phyloP scores from a whole-genome alignment of 2,329 filamentous ascomycete genomes.

The Arthroderma sp. region DNA sequence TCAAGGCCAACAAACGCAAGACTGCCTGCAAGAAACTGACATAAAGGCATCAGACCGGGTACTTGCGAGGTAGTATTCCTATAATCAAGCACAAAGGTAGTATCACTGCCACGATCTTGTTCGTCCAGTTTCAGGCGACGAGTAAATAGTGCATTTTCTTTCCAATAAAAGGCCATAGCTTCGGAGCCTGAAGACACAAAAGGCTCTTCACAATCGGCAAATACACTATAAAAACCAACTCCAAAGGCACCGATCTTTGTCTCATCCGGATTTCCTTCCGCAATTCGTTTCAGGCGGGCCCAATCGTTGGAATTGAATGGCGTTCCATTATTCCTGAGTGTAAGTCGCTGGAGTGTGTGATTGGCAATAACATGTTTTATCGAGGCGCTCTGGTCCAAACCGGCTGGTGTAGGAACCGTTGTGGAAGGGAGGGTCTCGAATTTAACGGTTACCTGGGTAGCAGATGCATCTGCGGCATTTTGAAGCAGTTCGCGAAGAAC shows the following conservation, averaged over 20 bases:
- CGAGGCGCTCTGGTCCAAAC: constrained; percentile 53
- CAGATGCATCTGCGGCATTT: constrained; percentile 94
- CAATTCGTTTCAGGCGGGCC: constrained; percentile 85
- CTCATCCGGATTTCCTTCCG: constrained; percentile 97
- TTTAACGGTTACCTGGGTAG: constrained; percentile 74
- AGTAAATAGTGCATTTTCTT: constrained; percentile 93
- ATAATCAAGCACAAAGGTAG: constrained; percentile 91
- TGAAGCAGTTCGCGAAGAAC: constrained; percentile 85
- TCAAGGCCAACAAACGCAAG: constrained; percentile 88
- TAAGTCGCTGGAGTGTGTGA: constrained; percentile 73
- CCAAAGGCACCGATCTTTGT: constrained; percentile 98
- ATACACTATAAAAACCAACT: constrained; percentile 96
- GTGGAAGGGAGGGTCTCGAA: constrained; percentile 84
- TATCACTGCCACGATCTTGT: constrained; percentile 54
- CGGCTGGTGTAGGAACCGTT: constrained; percentile 54
- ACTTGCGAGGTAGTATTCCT: constrained; percentile 76
- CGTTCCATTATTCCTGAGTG: constrained; percentile 85
- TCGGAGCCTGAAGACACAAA: constrained; percentile 87
- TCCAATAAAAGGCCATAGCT: constrained; percentile 99
- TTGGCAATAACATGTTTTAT: constrained; percentile 74
- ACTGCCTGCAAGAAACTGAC: constrained; percentile 87
- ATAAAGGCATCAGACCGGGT: constrained; percentile 71
- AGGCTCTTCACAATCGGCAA: constrained; percentile 93
- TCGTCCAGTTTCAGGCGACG: constrained; percentile 63
- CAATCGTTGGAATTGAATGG: constrained; percentile 85